Evolutionary conservation across 495 filamentous ascomycete species (phyloP).

Genomic region (Penicillium herquei): DNA sequence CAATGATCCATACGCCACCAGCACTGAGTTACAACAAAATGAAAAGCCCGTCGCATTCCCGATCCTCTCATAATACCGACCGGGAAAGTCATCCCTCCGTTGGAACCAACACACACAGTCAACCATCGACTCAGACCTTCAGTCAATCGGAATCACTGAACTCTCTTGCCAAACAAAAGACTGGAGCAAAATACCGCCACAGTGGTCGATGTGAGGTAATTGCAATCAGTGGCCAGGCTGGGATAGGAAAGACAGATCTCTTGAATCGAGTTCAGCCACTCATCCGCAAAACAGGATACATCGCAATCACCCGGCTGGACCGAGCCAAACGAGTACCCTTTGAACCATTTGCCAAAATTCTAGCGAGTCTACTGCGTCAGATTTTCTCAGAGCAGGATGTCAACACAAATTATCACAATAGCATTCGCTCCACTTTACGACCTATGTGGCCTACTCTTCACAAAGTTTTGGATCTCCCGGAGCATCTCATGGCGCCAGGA

Average conservation of each 20-base stretch:
- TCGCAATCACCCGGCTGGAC: slow-evolving; percentile 82
- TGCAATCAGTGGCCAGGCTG: slow-evolving; percentile 70
- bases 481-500: slow-evolving; percentile 60
- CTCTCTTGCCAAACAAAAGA: slow-evolving; percentile 38
- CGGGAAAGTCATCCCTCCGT: slow-evolving; percentile 33
- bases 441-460: slow-evolving; percentile 78
- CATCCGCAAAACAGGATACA: slow-evolving; percentile 74
- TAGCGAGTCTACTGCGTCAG: slow-evolving; percentile 82
- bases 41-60: slow-evolving; percentile 40
- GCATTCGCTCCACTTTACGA: slow-evolving; percentile 67
- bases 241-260: slow-evolving; percentile 81
- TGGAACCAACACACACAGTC: slow-evolving; percentile 24
- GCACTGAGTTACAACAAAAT: slow-evolving; percentile 22
- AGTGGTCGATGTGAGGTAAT: slow-evolving; percentile 75
- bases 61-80: slow-evolving; percentile 37
- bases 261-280: slow-evolving; percentile 73
- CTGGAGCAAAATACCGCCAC: slow-evolving; percentile 57
- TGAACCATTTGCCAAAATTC: slow-evolving; percentile 73
- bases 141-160: slow-evolving; percentile 33
- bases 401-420: slow-evolving; percentile 76
- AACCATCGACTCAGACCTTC: slow-evolving; percentile 29
- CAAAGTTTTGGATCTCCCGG: slow-evolving; percentile 73
- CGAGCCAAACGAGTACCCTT: slow-evolving; percentile 77
- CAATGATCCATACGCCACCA: slow-evolving; percentile 2
- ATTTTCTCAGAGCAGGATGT: slow-evolving; percentile 90